Base-by-base conservation (phyloP, 495 filamentous ascomycete species). In the Chaetomium cochliodes region DNA sequence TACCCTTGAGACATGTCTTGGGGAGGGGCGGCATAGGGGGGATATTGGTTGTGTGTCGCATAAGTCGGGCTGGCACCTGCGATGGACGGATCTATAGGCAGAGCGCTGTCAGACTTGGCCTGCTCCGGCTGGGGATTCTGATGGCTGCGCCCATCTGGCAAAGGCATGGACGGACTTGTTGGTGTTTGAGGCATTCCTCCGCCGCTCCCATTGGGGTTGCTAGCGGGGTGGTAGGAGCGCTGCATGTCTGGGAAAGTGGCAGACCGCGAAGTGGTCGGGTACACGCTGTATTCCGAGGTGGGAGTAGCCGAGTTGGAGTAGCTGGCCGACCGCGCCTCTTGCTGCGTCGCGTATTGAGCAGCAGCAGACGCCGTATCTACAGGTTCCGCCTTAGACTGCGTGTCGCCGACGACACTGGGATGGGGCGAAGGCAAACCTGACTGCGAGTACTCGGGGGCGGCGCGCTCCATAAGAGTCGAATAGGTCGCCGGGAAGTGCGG, bases 81-180 rank as follows among this genome's bases (percentile, higher is more conserved):
- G 70, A 97, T 94, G 70, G 92, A 93, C 67, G 93, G 92, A 96
- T 98, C 94, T 97, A 96, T 90, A 90, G 92, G 92, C 81, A 94
- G 86, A 86, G 92, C 88, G 86, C 84, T 84, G 92, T 96, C 89
- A 96, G 92, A 93, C 78, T 90, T 92, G 77, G 86, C 82, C 81
- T 87, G 87, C 26, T 46, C 41, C 53, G 25, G 62, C 74, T 86
- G 80, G 72, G 83, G 80, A 72, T 82, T 82, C 80, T 89, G 84
- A 83, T 85, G 83, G 79, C 86, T 84, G 73, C 82, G 84, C 78
- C 85, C 87, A 88, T 89, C 86, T 83, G 85, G 84, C 81, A 89
- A 81, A 85, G 86, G 84, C 83, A 88, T 85, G 77, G 90, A 96
- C 92, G 91, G 90, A 97, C 92, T 97, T 89, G 89, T 88, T 88